phyloP scores from a whole-genome alignment of 441 rosid genomes.

The Dalechampia spathulata region DNA sequence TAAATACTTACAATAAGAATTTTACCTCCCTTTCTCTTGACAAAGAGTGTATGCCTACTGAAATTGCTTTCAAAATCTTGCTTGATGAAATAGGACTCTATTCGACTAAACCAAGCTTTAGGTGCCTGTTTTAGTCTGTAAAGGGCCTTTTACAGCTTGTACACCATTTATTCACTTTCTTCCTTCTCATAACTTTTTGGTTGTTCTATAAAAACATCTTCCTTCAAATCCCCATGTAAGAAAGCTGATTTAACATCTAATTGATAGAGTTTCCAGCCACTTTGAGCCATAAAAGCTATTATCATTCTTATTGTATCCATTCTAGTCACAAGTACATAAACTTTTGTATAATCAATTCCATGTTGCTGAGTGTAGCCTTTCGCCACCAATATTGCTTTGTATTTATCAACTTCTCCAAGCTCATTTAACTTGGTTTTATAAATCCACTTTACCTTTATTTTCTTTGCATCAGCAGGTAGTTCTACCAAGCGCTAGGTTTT shows the following conservation, averaged over 20 bases:
- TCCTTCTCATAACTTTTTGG: background rate
- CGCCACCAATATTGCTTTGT: too few species aligned
- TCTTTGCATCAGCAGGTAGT: background rate
- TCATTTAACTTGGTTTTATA: background rate
- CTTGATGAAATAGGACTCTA: background rate
- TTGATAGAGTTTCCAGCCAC: background rate
- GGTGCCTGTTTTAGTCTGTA: background rate
- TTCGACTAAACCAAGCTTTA: background rate
- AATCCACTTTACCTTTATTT: background rate
- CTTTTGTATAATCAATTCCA: background rate
- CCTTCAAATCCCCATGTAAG: background rate
- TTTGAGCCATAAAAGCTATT: background rate
- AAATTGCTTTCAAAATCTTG: background rate
- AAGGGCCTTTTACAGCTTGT: background rate
- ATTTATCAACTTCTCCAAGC: too few species aligned
- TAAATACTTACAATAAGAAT: conserved; percentile 2
- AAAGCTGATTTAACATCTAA: background rate
- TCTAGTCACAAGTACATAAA: background rate
- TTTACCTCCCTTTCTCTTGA: background rate
- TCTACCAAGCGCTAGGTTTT: background rate
- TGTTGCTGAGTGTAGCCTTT: too few species aligned
- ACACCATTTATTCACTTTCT: background rate
- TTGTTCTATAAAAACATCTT: background rate
- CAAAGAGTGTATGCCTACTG: background rate
- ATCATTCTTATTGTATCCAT: background rate